These are phyloP conservation scores for Neurospora sp. DNA, from an alignment of 495 filamentous ascomycete genomes.

Conservation along the genomic window DNA sequence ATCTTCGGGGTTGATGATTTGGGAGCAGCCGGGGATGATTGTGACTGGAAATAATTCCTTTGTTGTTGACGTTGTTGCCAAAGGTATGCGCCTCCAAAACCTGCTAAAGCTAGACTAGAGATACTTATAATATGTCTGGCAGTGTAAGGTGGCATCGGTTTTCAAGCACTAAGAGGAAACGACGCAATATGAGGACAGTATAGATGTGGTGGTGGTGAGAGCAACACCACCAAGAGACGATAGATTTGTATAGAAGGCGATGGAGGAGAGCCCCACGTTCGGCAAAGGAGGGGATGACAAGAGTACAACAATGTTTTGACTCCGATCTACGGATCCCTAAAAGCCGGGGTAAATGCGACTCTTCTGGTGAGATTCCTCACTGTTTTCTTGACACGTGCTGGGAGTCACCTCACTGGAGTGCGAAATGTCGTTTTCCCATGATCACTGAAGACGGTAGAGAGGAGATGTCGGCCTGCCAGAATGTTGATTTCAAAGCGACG, in stretches of 20 bases:
- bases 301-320: not conserved
- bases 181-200: not conserved
- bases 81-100: conserved; percentile 12
- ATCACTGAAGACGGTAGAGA: not conserved
- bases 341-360: not conserved
- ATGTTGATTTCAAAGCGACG: not conserved
- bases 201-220: not conserved
- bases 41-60: not conserved
- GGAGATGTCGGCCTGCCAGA: not conserved
- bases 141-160: not conserved
- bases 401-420: not conserved
- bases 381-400: not conserved
- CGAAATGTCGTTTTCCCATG: not conserved
- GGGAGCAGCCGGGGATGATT: not conserved
- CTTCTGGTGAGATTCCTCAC: not conserved
- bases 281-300: not conserved
- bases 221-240: not conserved
- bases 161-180: not conserved
- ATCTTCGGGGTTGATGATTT: not conserved
- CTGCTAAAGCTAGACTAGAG: conserved; percentile 9
- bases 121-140: conserved; percentile 9
- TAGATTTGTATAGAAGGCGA: not conserved
- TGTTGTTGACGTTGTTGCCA: conserved; percentile 5
- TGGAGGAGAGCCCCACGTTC: not conserved
- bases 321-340: not conserved